Conservation (phyloP, 2,329 filamentous ascomycete genomes). For the Curvularia hawaiiensis region DNA sequence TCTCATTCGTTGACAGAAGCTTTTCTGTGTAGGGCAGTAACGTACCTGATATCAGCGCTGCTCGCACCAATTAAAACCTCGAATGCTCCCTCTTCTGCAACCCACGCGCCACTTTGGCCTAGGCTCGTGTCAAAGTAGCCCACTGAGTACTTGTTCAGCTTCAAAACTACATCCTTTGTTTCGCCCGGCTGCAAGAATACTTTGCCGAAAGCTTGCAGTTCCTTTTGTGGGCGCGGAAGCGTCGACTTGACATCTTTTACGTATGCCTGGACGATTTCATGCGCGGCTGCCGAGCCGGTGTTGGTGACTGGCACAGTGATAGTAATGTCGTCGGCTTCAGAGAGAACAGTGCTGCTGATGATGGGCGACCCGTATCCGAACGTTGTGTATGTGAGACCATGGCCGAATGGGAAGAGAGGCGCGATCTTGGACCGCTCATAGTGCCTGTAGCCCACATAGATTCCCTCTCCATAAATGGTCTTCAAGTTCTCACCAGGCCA, state of each 20-base stretch:
- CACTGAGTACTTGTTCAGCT: constrained; percentile 54
- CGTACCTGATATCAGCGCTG: constrained; percentile 67
- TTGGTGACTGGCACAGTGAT: constrained; percentile 61
- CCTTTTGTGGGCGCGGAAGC: constrained; percentile 71
- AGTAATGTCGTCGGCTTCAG: constrained; percentile 52
- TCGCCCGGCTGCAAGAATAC: constrained; percentile 46
- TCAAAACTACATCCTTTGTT: constrained; percentile 40
- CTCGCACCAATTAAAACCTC: constrained; percentile 66
- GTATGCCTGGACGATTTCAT: constrained; percentile 72
- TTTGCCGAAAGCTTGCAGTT: constrained; percentile 69
- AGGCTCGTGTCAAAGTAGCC: constrained; percentile 67
- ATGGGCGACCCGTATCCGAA: constrained; percentile 68
- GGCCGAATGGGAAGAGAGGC: constrained; percentile 76
- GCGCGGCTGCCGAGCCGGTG: constrained; percentile 61
- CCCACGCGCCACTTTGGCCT: constrained; percentile 58
- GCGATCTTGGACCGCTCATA: constrained; percentile 67
- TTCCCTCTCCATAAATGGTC: constrained; percentile 72
- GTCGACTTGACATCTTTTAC: constrained; percentile 66
- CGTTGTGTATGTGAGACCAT: constrained; percentile 77
- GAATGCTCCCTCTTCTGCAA: constrained; percentile 69
- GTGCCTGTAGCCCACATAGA: constrained; percentile 75
- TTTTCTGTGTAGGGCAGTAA: constrained; percentile 3
- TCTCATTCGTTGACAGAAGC: background rate
- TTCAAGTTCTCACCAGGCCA: constrained; percentile 73
- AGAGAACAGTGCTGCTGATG: constrained; percentile 57